phyloP scores from a whole-genome alignment of 192 early-diverging fungal genomes.

The Gaertneriomyces semiglobifer region DNA sequence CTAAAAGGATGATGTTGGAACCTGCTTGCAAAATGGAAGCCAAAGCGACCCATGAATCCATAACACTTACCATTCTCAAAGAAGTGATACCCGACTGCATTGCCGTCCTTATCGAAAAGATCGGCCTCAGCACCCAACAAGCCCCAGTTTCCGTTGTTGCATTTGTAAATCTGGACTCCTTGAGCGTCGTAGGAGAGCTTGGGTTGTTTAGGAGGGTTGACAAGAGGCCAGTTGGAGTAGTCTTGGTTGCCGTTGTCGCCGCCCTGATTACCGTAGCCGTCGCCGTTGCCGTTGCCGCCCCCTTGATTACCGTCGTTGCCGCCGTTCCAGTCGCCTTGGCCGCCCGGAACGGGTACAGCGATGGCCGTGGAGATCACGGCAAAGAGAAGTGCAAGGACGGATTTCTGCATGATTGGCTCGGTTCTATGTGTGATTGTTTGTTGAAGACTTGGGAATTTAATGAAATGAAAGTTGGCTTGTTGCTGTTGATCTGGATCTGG shows the following conservation, averaged over 20 bases:
- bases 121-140: slow-evolving; percentile 21
- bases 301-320: not conserved
- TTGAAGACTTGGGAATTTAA: too few species aligned
- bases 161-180: slow-evolving; percentile 21
- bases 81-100: slow-evolving; percentile 16
- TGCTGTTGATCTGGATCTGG: too few species aligned
- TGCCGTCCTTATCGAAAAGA: slow-evolving; percentile 10
- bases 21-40: not conserved
- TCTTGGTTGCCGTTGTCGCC: not conserved
- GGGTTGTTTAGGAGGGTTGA: not conserved
- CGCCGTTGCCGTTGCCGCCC: not conserved
- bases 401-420: too few species aligned
- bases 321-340: not conserved
- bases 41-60: not conserved
- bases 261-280: not conserved
- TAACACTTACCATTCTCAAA: slow-evolving; percentile 23
- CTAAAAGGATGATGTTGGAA: not conserved
- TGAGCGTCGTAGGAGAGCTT: not conserved
- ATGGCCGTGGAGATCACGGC: too few species aligned
- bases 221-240: not conserved
- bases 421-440: too few species aligned
- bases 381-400: too few species aligned
- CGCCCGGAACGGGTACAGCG: too few species aligned
- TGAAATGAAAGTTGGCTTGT: too few species aligned
- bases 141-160: slow-evolving; percentile 13